A percentile compares a stretch with the other conserved stretches of the same genome.
Conservation (phyloP, 1,284 basidiomycete genomes). For the Trichosporon coremiiforme region DNA sequence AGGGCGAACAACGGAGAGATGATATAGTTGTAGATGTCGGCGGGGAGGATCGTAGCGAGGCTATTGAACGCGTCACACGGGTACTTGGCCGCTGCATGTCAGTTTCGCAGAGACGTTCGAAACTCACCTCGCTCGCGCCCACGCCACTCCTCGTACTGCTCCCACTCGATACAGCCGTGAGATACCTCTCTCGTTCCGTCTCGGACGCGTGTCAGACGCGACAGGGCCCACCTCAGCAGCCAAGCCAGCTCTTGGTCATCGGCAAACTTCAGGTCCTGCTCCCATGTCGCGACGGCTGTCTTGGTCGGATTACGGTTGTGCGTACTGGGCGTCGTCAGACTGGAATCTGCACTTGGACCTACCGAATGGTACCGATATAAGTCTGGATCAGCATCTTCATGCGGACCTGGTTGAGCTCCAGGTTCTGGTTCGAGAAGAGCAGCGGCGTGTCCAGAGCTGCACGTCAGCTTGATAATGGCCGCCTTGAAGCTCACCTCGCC, state of each 20-base stretch:
- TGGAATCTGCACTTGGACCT: conserved; percentile 25
- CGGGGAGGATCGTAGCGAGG: conserved; percentile 59
- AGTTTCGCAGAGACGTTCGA: conserved; percentile 8
- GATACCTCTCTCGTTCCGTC: conserved; percentile 61
- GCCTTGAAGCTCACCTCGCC: conserved; percentile 58
- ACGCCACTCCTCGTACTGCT: conserved; percentile 73
- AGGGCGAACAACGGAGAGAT: conserved; percentile 71
- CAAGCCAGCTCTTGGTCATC: conserved; percentile 82
- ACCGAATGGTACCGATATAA: conserved; percentile 63
- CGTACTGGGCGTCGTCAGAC: conserved; percentile 58
- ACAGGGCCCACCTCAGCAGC: conserved; percentile 81
- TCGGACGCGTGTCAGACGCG: conserved; percentile 65
- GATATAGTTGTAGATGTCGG: conserved; percentile 62
- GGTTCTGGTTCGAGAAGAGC: conserved; percentile 80
- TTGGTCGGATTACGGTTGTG: conserved; percentile 55
- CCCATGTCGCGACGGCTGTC: conserved; percentile 59
- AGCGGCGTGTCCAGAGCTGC: conserved; percentile 79
- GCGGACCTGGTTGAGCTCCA: conserved; percentile 72
- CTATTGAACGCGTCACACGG: conserved; percentile 68
- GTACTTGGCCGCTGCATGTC: conserved; percentile 63
- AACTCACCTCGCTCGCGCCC: conserved; percentile 72
- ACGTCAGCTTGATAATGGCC: not conserved
- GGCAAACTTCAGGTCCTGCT: conserved; percentile 76
- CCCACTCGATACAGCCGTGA: conserved; percentile 73
- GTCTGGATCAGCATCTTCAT: conserved; percentile 72